Evolutionary conservation across 140 eudicot species (phyloP).

Genomic region (Oenanthe javanica): DNA sequence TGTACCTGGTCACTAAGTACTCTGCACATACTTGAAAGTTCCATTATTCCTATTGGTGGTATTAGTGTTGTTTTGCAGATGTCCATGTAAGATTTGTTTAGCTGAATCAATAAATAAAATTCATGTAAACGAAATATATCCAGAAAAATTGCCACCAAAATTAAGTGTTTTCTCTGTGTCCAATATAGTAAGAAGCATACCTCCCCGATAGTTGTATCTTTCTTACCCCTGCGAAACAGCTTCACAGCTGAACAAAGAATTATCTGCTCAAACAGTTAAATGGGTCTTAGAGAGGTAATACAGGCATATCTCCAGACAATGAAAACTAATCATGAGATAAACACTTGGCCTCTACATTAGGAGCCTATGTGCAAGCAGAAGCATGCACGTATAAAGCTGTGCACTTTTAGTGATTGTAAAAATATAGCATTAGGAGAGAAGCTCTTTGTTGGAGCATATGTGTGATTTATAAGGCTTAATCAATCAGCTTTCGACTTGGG

Average conservation of each 20-base stretch:
- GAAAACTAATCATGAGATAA: not conserved
- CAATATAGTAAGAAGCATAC: slow-evolving; percentile 28
- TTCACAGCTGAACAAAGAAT: slow-evolving; percentile 86
- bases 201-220: slow-evolving; percentile 86
- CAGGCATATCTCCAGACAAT: not conserved
- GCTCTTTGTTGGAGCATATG: not conserved
- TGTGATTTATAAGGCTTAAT: not conserved
- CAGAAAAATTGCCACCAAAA: not conserved
- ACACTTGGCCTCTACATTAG: not conserved
- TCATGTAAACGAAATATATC: not conserved
- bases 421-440: not conserved
- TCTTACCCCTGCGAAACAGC: slow-evolving; percentile 77
- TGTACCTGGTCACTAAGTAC: slow-evolving; percentile 92
- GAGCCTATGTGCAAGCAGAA: not conserved
- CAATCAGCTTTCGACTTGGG: not conserved
- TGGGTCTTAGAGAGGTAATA: not conserved
- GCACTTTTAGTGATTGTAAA: not conserved
- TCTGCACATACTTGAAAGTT: slow-evolving; percentile 84
- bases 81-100: slow-evolving; percentile 68
- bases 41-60: slow-evolving; percentile 73
- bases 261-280: slow-evolving; percentile 37
- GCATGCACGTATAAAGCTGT: not conserved
- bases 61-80: slow-evolving; percentile 74
- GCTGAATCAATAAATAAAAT: slow-evolving; percentile 34
- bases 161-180: not conserved